Conservation (phyloP, 1,139 yeast genomes). For the Debaryomyces nepalensis region DNA sequence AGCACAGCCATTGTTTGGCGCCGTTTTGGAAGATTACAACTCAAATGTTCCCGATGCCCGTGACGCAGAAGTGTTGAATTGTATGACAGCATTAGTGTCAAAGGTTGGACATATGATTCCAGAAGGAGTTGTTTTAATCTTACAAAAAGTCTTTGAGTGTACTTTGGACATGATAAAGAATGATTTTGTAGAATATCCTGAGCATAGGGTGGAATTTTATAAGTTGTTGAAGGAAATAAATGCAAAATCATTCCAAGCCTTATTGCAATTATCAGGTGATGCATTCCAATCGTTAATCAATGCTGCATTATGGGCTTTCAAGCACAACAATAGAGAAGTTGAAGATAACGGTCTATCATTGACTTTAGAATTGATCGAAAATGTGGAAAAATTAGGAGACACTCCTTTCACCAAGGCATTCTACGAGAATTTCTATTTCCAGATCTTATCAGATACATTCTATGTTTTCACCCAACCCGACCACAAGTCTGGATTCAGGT, state of each 20-base stretch:
- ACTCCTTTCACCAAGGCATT: slow-evolving; percentile 84
- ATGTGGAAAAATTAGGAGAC: slow-evolving; percentile 77
- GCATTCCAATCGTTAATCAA: slow-evolving; percentile 90
- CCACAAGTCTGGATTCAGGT: slow-evolving; percentile 93
- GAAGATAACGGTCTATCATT: slow-evolving; percentile 84
- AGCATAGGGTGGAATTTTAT: slow-evolving; percentile 95
- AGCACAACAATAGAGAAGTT: slow-evolving; percentile 94
- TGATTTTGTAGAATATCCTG: slow-evolving; percentile 96
- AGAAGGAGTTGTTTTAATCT: slow-evolving; percentile 83
- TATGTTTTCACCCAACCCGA: slow-evolving; percentile 95
- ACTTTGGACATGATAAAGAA: slow-evolving; percentile 94
- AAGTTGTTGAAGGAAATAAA: slow-evolving; percentile 86
- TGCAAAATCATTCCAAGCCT: slow-evolving; percentile 80
- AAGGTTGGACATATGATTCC: slow-evolving; percentile 90
- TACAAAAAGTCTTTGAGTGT: slow-evolving; percentile 92
- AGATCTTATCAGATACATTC: slow-evolving; percentile 88
- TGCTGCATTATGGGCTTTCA: slow-evolving; percentile 97
- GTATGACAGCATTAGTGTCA: slow-evolving; percentile 87
- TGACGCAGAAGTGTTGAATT: slow-evolving; percentile 95
- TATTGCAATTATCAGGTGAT: slow-evolving; percentile 86
- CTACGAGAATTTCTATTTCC: slow-evolving; percentile 86
- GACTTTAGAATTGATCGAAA: slow-evolving; percentile 74
- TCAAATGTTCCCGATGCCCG: slow-evolving; percentile 93
- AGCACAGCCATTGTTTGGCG: slow-evolving; percentile 80
- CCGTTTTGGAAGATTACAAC: slow-evolving; percentile 89